Base-by-base conservation (phyloP, 2,329 filamentous ascomycete species). In the Didymosphaeria variabile region DNA sequence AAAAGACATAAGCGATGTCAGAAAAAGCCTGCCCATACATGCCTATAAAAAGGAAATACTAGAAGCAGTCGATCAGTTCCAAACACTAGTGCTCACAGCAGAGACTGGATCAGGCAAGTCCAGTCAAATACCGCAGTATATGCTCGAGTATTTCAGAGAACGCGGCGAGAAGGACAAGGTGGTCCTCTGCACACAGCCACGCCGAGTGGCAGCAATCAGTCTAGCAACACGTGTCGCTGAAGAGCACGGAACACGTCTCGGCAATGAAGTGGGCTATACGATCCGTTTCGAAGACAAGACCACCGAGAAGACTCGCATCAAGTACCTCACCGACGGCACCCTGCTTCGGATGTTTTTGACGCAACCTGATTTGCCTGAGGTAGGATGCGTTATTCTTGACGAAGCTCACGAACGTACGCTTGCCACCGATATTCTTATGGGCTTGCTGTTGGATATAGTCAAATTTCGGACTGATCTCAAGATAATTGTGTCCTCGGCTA, bases 261-360 rank as follows among this genome's bases (percentile, higher is more conserved):
- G 95, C 0, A 91, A 92, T 64, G 93, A 97, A 73, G 94, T 98
- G 29, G 95, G 95, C 17, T 99, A 97, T 76, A 90, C 90, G 0
- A 97, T 99, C 69, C 91, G 95, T 63, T 99, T 98, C 71, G 95
- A 99, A 75, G 92, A 97, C 78, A 89, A 90, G 65, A 97, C 93
- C 0, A 92, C 88, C 74, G 93, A 97, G 71, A 96, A 97, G 70
- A 98, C 95, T 0, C 84, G 94, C 8, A 81, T 99, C 57, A 96
- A 97, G 78, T 98, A 97, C 79, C 94, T 97, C 91, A 99, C 95
- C 0, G 95, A 99, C 72, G 95, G 95, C 75, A 97, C 98, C 91
- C 82, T 98, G 42, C 83, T 98, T 32, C 86, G 93, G 74, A 93
- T 97, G 75, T 91, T 97, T 66, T 87, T 97, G 81, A 94, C 92